These are phyloP conservation scores for Lipomyces japonicus DNA, from an alignment of 805 yeast species.

Conservation along the genomic window DNA sequence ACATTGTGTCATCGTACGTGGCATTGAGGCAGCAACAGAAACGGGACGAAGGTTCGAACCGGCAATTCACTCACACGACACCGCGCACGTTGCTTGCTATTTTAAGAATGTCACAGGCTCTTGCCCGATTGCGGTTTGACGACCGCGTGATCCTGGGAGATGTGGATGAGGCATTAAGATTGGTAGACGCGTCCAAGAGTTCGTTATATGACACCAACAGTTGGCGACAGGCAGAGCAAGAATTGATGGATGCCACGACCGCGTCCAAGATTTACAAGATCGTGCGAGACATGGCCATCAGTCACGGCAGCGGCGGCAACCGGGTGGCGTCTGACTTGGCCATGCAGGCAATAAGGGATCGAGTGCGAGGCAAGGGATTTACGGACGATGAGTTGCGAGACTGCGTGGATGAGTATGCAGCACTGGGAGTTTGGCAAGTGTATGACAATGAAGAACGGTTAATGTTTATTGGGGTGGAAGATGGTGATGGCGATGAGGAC, in stretches of 20 bases:
- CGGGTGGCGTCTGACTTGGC: conserved; percentile 39
- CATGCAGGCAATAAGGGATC: conserved; percentile 53
- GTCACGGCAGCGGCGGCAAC: conserved; percentile 35
- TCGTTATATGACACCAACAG: conserved; percentile 57
- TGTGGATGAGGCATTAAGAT: conserved; percentile 92
- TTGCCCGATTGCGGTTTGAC: conserved; percentile 83
- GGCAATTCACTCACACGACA: conserved; percentile 85
- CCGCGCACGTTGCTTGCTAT: conserved; percentile 93
- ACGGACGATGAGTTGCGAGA: conserved; percentile 72
- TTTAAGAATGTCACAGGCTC: conserved; percentile 87
- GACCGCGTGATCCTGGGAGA: conserved; percentile 68
- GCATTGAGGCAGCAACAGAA: conserved; percentile 90
- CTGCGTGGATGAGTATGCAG: conserved; percentile 70
- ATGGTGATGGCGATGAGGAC: conserved; percentile 15
- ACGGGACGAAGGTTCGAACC: conserved; percentile 66
- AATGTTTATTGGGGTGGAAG: conserved; percentile 22
- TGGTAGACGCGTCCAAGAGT: conserved; percentile 80
- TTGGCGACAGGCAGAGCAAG: conserved; percentile 47
- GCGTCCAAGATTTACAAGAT: conserved; percentile 68
- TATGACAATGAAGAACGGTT: conserved; percentile 18
- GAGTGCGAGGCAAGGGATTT: conserved; percentile 75
- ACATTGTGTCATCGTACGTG: conserved; percentile 80
- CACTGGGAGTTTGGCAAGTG: conserved; percentile 60
- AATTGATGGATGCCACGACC: conserved; percentile 54
- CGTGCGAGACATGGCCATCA: conserved; percentile 55